These are phyloP conservation scores for Cryptosporidium sp. DNA, from an alignment of 169 alveolate species.

Conservation along the genomic window DNA sequence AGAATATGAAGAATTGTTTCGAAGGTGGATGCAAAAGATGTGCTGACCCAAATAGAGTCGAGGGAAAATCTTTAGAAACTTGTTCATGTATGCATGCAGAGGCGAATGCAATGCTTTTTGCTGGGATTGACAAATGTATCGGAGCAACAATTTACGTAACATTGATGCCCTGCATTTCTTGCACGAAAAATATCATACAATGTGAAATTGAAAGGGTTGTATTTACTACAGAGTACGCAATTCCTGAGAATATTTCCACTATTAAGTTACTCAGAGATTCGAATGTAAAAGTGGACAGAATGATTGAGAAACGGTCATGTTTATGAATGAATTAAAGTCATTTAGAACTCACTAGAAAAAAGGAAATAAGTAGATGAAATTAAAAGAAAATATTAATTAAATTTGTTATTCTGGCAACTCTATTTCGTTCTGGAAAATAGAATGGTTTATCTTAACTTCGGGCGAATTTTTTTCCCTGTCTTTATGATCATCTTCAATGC, in stretches of 20 bases:
- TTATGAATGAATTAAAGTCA: background rate
- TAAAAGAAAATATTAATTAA: background rate
- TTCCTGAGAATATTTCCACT: slow-evolving; percentile 10
- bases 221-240: slow-evolving; percentile 75
- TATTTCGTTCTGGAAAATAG: slow-evolving; percentile 69
- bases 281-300: slow-evolving; percentile 31
- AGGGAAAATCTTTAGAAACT: slow-evolving; percentile 85
- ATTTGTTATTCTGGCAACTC: slow-evolving; percentile 52
- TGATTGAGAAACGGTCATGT: background rate
- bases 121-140: slow-evolving; percentile 80
- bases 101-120: slow-evolving; percentile 85
- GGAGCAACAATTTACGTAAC: slow-evolving; percentile 84
- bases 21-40: slow-evolving; percentile 89
- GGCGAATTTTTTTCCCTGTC: background rate
- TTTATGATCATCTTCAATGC: background rate
- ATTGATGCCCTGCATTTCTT: slow-evolving; percentile 84
- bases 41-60: slow-evolving; percentile 75
- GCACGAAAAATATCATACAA: slow-evolving; percentile 85
- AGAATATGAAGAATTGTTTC: slow-evolving; percentile 82
- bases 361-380: background rate
- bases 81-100: slow-evolving; percentile 91
- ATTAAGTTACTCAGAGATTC: slow-evolving; percentile 25
- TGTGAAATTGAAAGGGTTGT: slow-evolving; percentile 82
- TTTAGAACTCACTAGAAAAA: slow-evolving; percentile 2
- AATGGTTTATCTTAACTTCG: slow-evolving; percentile 50